phyloP scores from a whole-genome alignment of 2,329 filamentous ascomycete species.

The Thielaviopsis cerberus region DNA sequence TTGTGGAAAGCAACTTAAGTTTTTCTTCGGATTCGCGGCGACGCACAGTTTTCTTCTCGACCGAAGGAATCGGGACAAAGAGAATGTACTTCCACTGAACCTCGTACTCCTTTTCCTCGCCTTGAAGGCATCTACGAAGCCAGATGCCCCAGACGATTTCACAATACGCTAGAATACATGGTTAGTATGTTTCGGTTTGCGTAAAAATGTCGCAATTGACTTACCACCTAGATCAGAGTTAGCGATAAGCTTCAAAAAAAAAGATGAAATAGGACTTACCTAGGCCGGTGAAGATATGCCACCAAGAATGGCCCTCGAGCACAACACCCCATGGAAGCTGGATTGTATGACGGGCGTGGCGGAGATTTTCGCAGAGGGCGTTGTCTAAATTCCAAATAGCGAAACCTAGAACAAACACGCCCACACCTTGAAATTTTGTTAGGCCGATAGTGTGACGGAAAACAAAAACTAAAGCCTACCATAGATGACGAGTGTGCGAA shows the following conservation, averaged over 20 bases:
- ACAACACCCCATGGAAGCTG: conserved; percentile 66
- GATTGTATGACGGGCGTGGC: conserved; percentile 45
- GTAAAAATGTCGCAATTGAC: background rate
- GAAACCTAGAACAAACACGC: conserved; percentile 57
- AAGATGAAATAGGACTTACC: conserved; percentile 23
- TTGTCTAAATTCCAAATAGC: conserved; percentile 66
- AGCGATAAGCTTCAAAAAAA: background rate
- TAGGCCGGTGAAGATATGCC: conserved; percentile 65
- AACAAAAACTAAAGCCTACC: conserved; percentile 19
- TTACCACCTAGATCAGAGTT: conserved; percentile 1
- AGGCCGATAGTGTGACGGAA: background rate
- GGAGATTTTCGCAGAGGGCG: conserved; percentile 48
- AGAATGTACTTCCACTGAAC: conserved; percentile 49
- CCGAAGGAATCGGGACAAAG: conserved; percentile 14
- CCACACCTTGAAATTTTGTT: conserved; percentile 31
- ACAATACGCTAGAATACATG: conserved; percentile 41
- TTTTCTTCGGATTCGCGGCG: background rate
- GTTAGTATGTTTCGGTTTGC: background rate
- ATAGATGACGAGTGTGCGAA: conserved; percentile 56
- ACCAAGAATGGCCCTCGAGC: conserved; percentile 38
- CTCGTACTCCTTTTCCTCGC: conserved; percentile 50
- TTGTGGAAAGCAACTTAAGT: background rate
- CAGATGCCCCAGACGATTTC: conserved; percentile 74
- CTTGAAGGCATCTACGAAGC: conserved; percentile 59
- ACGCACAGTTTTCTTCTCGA: background rate